A percentile compares a stretch with the other conserved stretches of the same genome.
Evolutionary conservation across 768 basidiomycete species (phyloP).

Genomic region (Phaffia australis): DNA sequence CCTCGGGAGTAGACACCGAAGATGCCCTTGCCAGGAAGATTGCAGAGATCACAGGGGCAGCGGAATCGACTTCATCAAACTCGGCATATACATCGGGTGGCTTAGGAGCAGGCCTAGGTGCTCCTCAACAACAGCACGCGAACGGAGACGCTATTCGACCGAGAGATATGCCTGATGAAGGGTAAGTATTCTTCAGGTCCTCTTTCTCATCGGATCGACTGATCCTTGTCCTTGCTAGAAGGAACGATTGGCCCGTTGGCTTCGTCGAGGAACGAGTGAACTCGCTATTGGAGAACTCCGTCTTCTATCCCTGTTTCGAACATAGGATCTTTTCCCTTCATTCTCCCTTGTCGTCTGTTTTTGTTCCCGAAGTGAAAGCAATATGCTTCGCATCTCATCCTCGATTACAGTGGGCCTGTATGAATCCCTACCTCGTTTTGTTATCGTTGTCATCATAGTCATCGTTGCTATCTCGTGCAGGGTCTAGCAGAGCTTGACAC

Average conservation of each 20-base stretch:
- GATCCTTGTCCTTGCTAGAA: not conserved
- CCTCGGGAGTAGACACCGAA: not conserved
- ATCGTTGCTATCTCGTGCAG: not conserved
- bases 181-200: conserved; percentile 12
- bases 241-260: conserved; percentile 4
- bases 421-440: not conserved
- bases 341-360: not conserved
- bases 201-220: not conserved
- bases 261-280: not conserved
- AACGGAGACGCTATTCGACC: conserved; percentile 15
- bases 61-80: not conserved
- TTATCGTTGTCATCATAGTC: not conserved
- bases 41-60: not conserved
- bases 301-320: not conserved
- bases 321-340: not conserved
- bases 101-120: conserved; percentile 6
- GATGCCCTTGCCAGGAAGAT: not conserved
- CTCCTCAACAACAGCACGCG: not conserved
- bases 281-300: not conserved
- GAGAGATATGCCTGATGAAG: conserved; percentile 26
- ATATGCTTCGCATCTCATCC: not conserved
- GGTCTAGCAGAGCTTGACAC: not conserved
- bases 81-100: not conserved
- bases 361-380: not conserved
- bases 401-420: not conserved